phyloP scores from a whole-genome alignment of 2,329 filamentous ascomycete species.

The Diaporthe velutina region DNA sequence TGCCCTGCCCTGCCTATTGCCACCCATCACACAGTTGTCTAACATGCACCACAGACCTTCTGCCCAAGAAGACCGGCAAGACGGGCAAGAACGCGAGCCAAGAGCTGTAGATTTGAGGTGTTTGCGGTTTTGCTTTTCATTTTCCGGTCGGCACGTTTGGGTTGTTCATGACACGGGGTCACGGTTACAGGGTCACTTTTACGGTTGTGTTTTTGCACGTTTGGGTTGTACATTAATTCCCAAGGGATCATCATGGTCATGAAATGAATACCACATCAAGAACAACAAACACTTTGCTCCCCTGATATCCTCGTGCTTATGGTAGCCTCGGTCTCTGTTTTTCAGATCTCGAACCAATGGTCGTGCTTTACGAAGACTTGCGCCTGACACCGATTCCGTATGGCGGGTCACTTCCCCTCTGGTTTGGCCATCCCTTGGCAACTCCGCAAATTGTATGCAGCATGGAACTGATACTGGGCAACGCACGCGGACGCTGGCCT shows the following conservation, averaged over 20 bases:
- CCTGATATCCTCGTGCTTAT: not conserved
- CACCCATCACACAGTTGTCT: conserved; percentile 36
- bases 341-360: not conserved
- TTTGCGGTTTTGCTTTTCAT: conserved; percentile 65
- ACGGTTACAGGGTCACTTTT: conserved; percentile 77
- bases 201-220: conserved; percentile 73
- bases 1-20: conserved; percentile 12
- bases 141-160: conserved; percentile 75
- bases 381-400: no score
- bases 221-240: conserved; percentile 81
- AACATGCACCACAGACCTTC: conserved; percentile 77
- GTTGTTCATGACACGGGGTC: conserved; percentile 86
- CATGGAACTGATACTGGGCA: not conserved
- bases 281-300: conserved; percentile 41
- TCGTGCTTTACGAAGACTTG: not conserved
- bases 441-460: not conserved
- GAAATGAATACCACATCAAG: conserved; percentile 69
- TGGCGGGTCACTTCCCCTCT: not conserved
- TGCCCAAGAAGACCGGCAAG: conserved; percentile 99
- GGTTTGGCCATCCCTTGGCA: not conserved
- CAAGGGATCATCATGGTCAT: conserved; percentile 71
- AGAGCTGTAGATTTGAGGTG: conserved; percentile 79
- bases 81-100: conserved; percentile 91
- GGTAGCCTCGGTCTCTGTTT: not conserved
- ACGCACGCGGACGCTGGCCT: not conserved